phyloP scores from a whole-genome alignment of 331 rosid genomes.

The Erythrophleum ivorense region DNA sequence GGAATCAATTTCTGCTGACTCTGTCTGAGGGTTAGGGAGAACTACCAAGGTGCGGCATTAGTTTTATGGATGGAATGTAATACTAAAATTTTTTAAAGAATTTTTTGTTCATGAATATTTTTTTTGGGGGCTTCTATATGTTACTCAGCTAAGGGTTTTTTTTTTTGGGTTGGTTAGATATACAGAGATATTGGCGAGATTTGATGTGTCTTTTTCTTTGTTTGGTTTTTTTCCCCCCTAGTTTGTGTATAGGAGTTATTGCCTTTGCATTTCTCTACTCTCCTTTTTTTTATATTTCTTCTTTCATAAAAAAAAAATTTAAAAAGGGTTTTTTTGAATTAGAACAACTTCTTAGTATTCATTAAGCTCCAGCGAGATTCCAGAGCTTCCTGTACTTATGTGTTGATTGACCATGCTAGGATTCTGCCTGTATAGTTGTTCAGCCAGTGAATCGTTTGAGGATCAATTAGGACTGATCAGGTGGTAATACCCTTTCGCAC shows the following conservation, averaged over 20 bases:
- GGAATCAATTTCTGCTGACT: background rate
- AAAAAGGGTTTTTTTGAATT: too few relatives aligned
- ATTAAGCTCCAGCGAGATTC: too few relatives aligned
- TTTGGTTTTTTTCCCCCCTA: background rate
- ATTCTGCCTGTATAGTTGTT: too few relatives aligned
- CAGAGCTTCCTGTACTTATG: too few relatives aligned
- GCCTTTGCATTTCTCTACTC: background rate
- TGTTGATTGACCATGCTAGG: too few relatives aligned
- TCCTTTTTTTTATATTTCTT: background rate
- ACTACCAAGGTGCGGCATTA: background rate
- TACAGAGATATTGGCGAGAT: background rate
- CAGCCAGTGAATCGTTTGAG: too few relatives aligned
- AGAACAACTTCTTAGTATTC: too few relatives aligned
- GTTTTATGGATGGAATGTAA: background rate
- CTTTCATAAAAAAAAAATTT: too few relatives aligned
- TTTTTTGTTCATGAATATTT: too few relatives aligned
- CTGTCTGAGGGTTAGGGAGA: slow-evolving; percentile 24
- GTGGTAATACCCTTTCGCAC: too few relatives aligned
- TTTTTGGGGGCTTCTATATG: background rate
- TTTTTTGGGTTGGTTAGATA: background rate
- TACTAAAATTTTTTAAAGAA: background rate
- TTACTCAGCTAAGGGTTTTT: background rate
- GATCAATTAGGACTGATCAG: too few relatives aligned
- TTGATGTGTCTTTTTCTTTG: background rate
- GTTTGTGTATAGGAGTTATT: background rate